Evolutionary conservation across 192 early-diverging fungal species (phyloP), one percentile per base, ranked within the genome.

Genomic region (Umbelopsis isabellina): DNA sequence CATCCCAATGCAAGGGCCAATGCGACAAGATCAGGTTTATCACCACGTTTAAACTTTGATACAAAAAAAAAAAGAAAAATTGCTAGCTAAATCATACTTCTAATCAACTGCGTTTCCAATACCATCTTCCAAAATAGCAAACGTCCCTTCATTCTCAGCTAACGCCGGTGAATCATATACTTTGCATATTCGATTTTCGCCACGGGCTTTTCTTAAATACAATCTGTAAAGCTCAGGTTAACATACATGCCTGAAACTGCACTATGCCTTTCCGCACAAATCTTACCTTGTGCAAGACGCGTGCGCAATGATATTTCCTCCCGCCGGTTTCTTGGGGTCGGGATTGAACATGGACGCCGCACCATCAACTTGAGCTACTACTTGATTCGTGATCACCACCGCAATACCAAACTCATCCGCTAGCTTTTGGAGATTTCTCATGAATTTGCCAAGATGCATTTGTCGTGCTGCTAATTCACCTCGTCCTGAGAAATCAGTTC

Each of bases 361-460:
- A 64, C 95, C 95, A 77, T 99, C 96, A 0, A 98, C 91, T 50
- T 87, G 93, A 2, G 96, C 95, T 7, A 99, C 96, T 2, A 99
- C 96, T 81, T 99, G 97, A 77, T 99, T 99, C 8, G 97, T 98
- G 45, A 99, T 94, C 1, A 99, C 97, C 12, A 97, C 94, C 5
- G 97, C 97, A 25, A 97, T 90, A 64, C 96, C 96, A 85, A 95
- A 99, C 89, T 98, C 97, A 75, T 99, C 97, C 4, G 95, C 95
- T 37, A 99, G 83, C 11, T 95, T 83, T 67, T 91, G 79, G 12
- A 99, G 83, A 48, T 86, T 89, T 49, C 96, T 85, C 75, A 98
- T 72, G 72, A 99, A 98, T 37, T 91, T 83, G 2, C 94, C 96
- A 71, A 97, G 78, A 70, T 99, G 97, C 89, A 92, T 94, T 80